phyloP scores from a whole-genome alignment of 805 yeast genomes.

The Candida xiaguanensis region DNA sequence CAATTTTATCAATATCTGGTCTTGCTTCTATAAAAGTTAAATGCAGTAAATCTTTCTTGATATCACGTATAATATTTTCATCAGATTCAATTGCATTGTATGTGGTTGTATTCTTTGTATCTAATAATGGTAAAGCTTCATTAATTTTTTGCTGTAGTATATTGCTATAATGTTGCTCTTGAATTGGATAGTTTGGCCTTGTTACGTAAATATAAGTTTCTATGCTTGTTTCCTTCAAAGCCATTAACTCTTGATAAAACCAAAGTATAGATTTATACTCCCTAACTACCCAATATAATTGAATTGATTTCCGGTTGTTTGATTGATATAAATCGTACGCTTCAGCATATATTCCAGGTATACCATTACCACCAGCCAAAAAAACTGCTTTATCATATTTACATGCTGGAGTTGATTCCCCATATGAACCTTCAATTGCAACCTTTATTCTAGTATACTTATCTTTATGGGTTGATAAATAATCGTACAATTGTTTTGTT shows the following conservation, averaged over 20 bases:
- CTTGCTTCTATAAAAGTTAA: slow-evolving; percentile 42
- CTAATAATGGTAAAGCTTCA: not conserved
- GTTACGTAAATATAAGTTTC: slow-evolving; percentile 25
- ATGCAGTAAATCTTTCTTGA: slow-evolving; percentile 22
- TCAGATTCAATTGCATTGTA: slow-evolving; percentile 2
- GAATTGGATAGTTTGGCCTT: slow-evolving; percentile 14
- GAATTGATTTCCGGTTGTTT: slow-evolving; percentile 18
- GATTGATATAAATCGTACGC: slow-evolving; percentile 17
- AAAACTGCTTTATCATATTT: slow-evolving; percentile 27
- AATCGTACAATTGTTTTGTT: slow-evolving; percentile 19
- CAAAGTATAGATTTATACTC: slow-evolving; percentile 46
- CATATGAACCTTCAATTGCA: slow-evolving; percentile 38
- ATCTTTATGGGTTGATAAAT: slow-evolving; percentile 17
- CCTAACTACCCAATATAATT: slow-evolving; percentile 63
- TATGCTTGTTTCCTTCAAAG: slow-evolving; percentile 21
- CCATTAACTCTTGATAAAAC: slow-evolving; percentile 40
- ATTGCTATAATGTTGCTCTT: slow-evolving; percentile 37
- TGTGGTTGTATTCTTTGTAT: not conserved
- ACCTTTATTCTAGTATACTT: slow-evolving; percentile 22
- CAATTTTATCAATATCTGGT: slow-evolving; percentile 43
- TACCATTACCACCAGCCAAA: slow-evolving; percentile 41
- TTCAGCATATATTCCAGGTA: slow-evolving; percentile 39
- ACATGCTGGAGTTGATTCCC: slow-evolving; percentile 30
- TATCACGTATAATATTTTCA: slow-evolving; percentile 16
- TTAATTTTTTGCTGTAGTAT: not conserved